Percentiles rank a stretch among this genome's conserved stretches.
phyloP scores from a whole-genome alignment of 176 grass and related monocot species.

The Oryza nivara region DNA sequence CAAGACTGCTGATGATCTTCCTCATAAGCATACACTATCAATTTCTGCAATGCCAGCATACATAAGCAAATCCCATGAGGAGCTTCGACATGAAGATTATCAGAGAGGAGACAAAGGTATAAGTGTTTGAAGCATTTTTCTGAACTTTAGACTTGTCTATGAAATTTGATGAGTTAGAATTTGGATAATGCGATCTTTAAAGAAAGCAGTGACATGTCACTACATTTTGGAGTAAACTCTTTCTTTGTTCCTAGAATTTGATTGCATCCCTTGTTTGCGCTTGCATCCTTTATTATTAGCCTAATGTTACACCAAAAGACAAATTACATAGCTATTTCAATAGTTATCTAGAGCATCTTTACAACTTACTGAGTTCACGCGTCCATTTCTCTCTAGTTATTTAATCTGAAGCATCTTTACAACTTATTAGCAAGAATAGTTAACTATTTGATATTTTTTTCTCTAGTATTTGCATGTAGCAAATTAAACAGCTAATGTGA shows the following conservation, averaged over 20 bases:
- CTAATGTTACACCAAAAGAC: no score
- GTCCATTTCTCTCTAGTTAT: neutral
- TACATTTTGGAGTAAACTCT: neutral
- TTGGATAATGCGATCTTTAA: neutral
- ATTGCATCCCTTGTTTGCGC: neutral
- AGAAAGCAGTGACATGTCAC: neutral
- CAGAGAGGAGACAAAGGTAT: constrained; percentile 32
- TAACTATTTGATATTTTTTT: neutral
- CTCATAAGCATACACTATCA: constrained; percentile 11
- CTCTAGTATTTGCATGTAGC: neutral
- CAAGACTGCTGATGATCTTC: constrained; percentile 8
- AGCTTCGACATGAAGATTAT: constrained; percentile 47
- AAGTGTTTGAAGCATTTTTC: constrained; percentile 2
- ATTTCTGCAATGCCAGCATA: constrained; percentile 53
- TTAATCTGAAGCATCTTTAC: neutral
- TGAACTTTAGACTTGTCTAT: neutral
- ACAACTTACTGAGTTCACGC: neutral
- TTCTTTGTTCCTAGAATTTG: neutral
- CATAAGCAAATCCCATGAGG: constrained; percentile 51
- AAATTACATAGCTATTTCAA: neutral
- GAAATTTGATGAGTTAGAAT: neutral
- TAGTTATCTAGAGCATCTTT: constrained; percentile 23
- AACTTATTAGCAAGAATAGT: neutral
- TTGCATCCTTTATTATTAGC: no score
- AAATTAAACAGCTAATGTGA: constrained; percentile 11